Base-by-base conservation (phyloP, 495 filamentous ascomycete species). In the Aspergillus haitiensis region DNA sequence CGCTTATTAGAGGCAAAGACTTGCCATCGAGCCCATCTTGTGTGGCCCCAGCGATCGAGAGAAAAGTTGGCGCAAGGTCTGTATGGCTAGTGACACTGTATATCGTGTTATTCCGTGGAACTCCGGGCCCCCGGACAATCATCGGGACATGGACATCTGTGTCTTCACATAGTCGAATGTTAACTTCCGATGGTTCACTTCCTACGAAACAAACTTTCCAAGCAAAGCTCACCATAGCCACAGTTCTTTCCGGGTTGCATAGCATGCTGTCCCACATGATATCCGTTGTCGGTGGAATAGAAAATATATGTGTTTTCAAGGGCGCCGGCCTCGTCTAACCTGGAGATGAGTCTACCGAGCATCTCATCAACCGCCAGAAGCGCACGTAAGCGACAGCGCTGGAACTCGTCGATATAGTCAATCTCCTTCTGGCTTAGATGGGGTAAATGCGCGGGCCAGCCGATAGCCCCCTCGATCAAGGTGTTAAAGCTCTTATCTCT, bases 91-190 rank as follows among this genome's bases (percentile, higher is more conserved):
- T 88, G 8, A 88, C 79, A 9, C 79, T 72, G 40, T 85, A 76
- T 1, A 78, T 71, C 2, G 67, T 73, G 13, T 64, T 50, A n/a
- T 74, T 74, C 58, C 69, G 37, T 0, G 78, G 72, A n/a, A 88
- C 72, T 6, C 81, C 77, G 13, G 85, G 84, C 0, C 84, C 85
- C n/a, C 84, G 74, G 33, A 86, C 70, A 34, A 75, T 70, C 2
- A 90, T 68, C 8, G 87, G 87, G 7, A 90, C 77, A 61, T 88
- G 83, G 62, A 88, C 84, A 62, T 90, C 87, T 60, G 86, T 85
- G 67, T 89, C 85, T 70, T 15, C 7, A 13, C 12, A 13, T 3
- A 31, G 5, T 40, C 15, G 10, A 27, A 16, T 2, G 47, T 44
- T 58, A 40, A 18, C 15, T 52, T 18, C 13, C 18, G 8, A 46